A percentile compares a stretch with the other conserved stretches of the same genome.
phyloP scores from a whole-genome alignment of 139 green algal genomes.

The Yamagishiella unicocca region DNA sequence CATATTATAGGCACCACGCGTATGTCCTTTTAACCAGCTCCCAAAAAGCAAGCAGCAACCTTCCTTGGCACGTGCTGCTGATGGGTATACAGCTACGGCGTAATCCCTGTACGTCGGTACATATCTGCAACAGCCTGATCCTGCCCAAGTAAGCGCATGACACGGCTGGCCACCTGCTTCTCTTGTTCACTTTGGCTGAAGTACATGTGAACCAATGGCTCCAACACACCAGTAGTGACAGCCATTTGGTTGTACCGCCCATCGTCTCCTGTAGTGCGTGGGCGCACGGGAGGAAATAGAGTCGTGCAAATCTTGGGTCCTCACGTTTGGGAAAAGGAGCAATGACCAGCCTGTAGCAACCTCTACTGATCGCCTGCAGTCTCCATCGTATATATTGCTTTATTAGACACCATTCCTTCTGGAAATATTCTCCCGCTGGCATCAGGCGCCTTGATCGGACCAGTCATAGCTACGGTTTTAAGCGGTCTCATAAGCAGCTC shows the following conservation, averaged over 20 bases:
- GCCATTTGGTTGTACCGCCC: background rate
- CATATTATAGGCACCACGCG: too few relatives aligned
- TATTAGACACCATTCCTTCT: too few relatives aligned
- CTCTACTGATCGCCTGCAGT: too few relatives aligned
- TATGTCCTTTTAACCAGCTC: too few relatives aligned
- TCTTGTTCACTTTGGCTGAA: background rate
- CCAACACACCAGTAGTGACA: background rate
- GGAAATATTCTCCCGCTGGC: background rate
- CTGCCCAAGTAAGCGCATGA: background rate
- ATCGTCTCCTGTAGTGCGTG: background rate
- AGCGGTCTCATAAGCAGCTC: background rate
- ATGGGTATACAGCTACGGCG: too few relatives aligned
- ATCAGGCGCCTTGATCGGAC: background rate
- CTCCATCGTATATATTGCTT: too few relatives aligned
- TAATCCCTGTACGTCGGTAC: background rate
- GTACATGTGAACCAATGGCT: conserved; percentile 18
- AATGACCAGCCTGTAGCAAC: too few relatives aligned
- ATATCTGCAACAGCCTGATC: background rate
- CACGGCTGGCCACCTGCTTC: background rate
- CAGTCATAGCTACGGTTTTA: background rate
- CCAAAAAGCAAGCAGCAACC: too few relatives aligned
- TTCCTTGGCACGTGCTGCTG: too few relatives aligned
- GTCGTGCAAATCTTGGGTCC: too few relatives aligned
- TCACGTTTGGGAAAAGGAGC: too few relatives aligned
- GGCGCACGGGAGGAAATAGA: background rate